Conservation (phyloP, 2,329 filamentous ascomycete species). For the Diplodia scrobiculata region DNA sequence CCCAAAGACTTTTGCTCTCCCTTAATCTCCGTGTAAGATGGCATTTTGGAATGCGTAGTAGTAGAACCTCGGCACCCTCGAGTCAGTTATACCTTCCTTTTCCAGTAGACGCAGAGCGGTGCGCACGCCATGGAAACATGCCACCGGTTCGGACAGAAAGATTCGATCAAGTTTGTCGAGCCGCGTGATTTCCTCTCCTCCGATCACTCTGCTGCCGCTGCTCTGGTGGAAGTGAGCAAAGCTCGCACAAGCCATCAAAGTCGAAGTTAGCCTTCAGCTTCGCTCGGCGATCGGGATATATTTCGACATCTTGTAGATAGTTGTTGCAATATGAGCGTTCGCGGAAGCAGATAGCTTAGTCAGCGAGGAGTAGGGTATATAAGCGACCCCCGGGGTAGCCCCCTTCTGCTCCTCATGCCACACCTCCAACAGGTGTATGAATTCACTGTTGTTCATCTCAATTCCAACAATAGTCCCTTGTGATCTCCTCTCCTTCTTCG, state of each 20-base stretch:
- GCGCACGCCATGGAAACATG: slow-evolving; percentile 35
- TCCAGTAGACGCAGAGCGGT: slow-evolving; percentile 37
- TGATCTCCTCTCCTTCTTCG: slow-evolving; percentile 43
- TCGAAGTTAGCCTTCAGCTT: slow-evolving; percentile 38
- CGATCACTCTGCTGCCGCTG: slow-evolving; percentile 42
- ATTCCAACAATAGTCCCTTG: slow-evolving; percentile 45
- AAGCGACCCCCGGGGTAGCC: too few relatives aligned
- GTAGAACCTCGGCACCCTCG: slow-evolving; percentile 35
- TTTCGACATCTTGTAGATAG: slow-evolving; percentile 37
- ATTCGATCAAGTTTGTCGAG: slow-evolving; percentile 34
- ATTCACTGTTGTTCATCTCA: too few relatives aligned
- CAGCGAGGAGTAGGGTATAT: too few relatives aligned
- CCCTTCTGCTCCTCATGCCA: too few relatives aligned
- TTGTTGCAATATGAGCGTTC: too few relatives aligned
- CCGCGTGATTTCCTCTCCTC: slow-evolving; percentile 33
- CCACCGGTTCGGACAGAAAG: background rate
- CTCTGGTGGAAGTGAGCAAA: slow-evolving; percentile 43
- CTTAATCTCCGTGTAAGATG: slow-evolving; percentile 40
- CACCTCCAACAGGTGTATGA: too few relatives aligned
- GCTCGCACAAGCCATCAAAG: slow-evolving; percentile 43
- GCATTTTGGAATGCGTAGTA: slow-evolving; percentile 37
- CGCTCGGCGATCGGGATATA: slow-evolving; percentile 35
- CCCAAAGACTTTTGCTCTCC: slow-evolving; percentile 39
- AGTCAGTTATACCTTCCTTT: slow-evolving; percentile 34
- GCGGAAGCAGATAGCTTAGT: too few relatives aligned